Evolutionary conservation across 257 asterid species (phyloP).

Genomic region (Solanum corneliomulleri): DNA sequence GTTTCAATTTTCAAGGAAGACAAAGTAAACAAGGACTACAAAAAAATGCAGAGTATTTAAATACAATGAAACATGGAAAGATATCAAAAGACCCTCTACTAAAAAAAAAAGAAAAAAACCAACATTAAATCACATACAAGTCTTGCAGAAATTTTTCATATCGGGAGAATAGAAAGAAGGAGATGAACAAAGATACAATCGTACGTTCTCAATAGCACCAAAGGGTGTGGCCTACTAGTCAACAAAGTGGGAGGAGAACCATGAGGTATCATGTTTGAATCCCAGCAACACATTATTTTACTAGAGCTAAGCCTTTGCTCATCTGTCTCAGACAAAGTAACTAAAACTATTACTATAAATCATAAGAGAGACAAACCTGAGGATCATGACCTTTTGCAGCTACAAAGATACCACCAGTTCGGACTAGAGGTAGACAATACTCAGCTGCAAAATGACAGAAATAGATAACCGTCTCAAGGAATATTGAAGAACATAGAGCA

Average conservation of each 20-base stretch:
- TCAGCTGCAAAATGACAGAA: constrained; percentile 51
- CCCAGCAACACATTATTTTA: not conserved
- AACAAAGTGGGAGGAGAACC: not conserved
- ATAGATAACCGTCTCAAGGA: constrained; percentile 1
- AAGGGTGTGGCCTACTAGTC: not conserved
- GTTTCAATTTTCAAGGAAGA: not conserved
- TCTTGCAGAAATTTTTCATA: not conserved
- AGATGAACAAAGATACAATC: not conserved
- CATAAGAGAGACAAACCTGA: constrained; percentile 28
- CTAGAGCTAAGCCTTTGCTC: not conserved
- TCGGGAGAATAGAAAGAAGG: not conserved
- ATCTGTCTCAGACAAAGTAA: not conserved
- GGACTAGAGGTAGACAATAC: constrained; percentile 86
- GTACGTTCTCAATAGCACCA: not conserved
- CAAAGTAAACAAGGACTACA: not conserved
- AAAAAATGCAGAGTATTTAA: not conserved
- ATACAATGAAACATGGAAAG: not conserved
- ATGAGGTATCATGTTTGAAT: not conserved
- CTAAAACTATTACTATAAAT: not conserved
- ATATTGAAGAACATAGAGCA: not conserved
- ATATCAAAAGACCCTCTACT: not conserved
- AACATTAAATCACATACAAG: not conserved
- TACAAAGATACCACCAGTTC: constrained; percentile 83
- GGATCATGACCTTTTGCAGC: constrained; percentile 96
- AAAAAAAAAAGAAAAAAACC: not conserved